A percentile compares a stretch with the other conserved stretches of the same genome.
phyloP scores from a whole-genome alignment of 2,329 filamentous ascomycete genomes.

The Aspergillus sp. region DNA sequence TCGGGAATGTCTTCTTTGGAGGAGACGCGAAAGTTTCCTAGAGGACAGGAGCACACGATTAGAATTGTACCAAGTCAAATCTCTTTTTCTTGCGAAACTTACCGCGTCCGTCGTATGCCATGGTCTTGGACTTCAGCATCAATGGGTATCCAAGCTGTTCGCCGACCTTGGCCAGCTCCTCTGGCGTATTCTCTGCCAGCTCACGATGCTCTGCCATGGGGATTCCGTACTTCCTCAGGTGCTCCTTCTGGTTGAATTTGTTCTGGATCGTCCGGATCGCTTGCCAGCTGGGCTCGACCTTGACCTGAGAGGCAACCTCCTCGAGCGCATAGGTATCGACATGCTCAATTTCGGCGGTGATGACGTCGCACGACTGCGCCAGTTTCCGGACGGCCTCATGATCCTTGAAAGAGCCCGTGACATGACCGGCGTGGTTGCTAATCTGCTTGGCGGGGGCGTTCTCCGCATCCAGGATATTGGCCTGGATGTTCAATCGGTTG shows the following conservation, averaged over 20 bases:
- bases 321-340: conserved; percentile 87
- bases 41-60: background rate
- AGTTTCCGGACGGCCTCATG: conserved; percentile 73
- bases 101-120: conserved; percentile 87
- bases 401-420: conserved; percentile 87
- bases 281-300: conserved; percentile 78
- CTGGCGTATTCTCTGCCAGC: conserved; percentile 58
- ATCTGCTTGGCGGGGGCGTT: conserved; percentile 83
- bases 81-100: conserved; percentile 36
- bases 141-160: conserved; percentile 73
- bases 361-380: conserved; percentile 72
- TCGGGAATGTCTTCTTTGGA: conserved; percentile 58
- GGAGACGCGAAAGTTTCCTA: conserved; percentile 66
- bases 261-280: conserved; percentile 89
- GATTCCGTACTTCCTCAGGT: conserved; percentile 67
- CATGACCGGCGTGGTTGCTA: conserved; percentile 70
- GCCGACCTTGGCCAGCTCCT: conserved; percentile 64
- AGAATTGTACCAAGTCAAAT: background rate
- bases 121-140: conserved; percentile 88
- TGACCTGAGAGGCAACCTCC: conserved; percentile 68
- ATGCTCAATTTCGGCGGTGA: conserved; percentile 95
- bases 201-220: conserved; percentile 70
- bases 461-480: conserved; percentile 75
- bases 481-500: conserved; percentile 70
- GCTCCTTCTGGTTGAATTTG: conserved; percentile 86